A percentile compares a stretch with the other conserved stretches of the same genome.
Evolutionary conservation across 495 filamentous ascomycete genomes (phyloP).

Genomic region (Podospora pseudopauciseta): DNA sequence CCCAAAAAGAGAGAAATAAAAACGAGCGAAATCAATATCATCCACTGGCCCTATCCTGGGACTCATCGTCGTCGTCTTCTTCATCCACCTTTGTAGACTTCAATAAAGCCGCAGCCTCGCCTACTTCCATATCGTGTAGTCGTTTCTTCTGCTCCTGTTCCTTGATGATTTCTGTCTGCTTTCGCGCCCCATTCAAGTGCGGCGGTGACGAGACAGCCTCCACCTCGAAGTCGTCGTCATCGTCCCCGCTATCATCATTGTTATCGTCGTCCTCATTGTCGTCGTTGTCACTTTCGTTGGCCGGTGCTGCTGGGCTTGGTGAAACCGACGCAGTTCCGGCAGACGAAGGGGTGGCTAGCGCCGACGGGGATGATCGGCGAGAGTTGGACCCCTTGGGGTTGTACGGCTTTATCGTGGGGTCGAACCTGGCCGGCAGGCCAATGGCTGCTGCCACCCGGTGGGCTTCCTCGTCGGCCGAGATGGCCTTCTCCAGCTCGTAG

Average conservation of each 20-base stretch:
- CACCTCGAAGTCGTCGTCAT: constrained; percentile 50
- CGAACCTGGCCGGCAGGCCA: constrained; percentile 57
- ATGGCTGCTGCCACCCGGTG: constrained; percentile 67
- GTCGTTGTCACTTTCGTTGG: constrained; percentile 44
- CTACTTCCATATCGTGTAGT: constrained; percentile 54
- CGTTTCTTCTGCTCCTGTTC: constrained; percentile 45
- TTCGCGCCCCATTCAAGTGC: constrained; percentile 21
- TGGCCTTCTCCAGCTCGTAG: constrained; percentile 45
- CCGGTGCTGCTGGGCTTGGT: constrained; percentile 16
- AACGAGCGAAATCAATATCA: not conserved
- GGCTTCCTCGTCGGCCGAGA: constrained; percentile 60
- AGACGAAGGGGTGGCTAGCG: constrained; percentile 27
- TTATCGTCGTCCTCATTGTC: constrained; percentile 35
- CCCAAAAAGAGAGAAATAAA: not conserved
- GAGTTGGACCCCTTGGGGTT: constrained; percentile 14
- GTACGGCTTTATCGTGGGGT: constrained; percentile 52
- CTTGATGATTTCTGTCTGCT: constrained; percentile 20
- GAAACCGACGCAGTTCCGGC: constrained; percentile 17
- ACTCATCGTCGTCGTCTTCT: constrained; percentile 34
- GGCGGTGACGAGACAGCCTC: constrained; percentile 41
- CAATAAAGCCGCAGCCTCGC: constrained; percentile 48
- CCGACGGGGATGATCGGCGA: constrained; percentile 30
- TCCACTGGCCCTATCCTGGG: constrained; percentile 14
- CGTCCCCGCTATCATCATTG: constrained; percentile 40
- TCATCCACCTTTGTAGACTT: constrained; percentile 25